phyloP scores from a whole-genome alignment of 768 basidiomycete genomes.

The Mycena amicta region DNA sequence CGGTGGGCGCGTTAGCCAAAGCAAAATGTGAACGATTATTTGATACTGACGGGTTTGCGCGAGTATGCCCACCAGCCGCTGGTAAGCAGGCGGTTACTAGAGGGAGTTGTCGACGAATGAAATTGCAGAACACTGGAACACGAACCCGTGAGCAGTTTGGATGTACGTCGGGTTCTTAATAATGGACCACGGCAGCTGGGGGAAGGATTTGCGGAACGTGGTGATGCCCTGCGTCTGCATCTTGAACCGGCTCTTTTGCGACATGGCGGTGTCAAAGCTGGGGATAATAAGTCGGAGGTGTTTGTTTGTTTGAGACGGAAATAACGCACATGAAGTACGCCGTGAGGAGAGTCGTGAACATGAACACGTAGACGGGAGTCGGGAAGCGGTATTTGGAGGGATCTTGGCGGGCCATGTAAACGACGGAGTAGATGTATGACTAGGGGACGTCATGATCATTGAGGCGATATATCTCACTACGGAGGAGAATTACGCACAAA shows the following conservation, averaged over 20 bases:
- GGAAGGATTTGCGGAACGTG: conserved; percentile 88
- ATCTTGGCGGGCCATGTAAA: conserved; percentile 97
- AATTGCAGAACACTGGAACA: not conserved
- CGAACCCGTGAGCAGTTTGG: conserved; percentile 90
- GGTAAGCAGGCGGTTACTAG: conserved; percentile 84
- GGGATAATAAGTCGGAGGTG: conserved; percentile 3
- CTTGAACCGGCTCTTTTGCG: conserved; percentile 97
- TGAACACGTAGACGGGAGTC: conserved; percentile 66
- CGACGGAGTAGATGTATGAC: conserved; percentile 97
- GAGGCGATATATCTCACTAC: too few relatives aligned
- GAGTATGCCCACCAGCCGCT: conserved; percentile 95
- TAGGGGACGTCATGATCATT: conserved; percentile 29
- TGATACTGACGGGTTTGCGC: conserved; percentile 82
- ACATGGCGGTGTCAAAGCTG: conserved; percentile 93
- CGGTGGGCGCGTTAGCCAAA: not conserved
- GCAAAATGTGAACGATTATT: not conserved
- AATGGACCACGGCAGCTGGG: conserved; percentile 82
- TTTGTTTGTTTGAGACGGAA: not conserved
- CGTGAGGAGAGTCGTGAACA: conserved; percentile 76
- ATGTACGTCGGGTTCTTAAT: conserved; percentile 88
- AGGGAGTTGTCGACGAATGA: conserved; percentile 2
- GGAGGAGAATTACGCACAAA: too few relatives aligned
- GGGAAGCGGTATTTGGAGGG: conserved; percentile 87
- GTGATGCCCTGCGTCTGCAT: conserved; percentile 93
- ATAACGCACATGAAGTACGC: conserved; percentile 84